Base-by-base conservation (phyloP, 768 basidiomycete species). In the Boletus reticulatus region DNA sequence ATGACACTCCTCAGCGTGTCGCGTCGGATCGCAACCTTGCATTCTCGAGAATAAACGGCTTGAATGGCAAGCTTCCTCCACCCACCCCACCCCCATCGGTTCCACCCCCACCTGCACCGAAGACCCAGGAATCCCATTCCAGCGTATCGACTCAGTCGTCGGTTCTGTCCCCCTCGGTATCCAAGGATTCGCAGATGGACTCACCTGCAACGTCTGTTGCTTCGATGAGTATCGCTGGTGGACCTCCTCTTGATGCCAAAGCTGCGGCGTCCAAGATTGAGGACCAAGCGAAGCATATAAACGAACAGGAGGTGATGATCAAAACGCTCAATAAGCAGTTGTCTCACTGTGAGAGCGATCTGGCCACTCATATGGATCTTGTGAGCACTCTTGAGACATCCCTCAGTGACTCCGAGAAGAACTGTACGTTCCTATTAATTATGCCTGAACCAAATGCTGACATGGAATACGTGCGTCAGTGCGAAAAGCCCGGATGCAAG, bases 291-390 rank as follows among this genome's bases (percentile, higher is more conserved):
- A 89, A 87, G 64, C 84, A 82, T 44, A 74, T 94, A 37, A 89
- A 84, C 13, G 93, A 95, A 75, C 89, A 92, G 67, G 89, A 92
- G 62, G 83, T 80, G 48, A 94, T 93, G 88, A 92, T 96, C 75
- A 90, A 92, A 73, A 94, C 90, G 22, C 81, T 97, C 58, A 94
- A 94, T 73, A 94, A 96, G 71, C 93, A 94, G 71, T 70, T 97
- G 46, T 85, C 84, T n/a, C 94, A 96, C 69, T 94, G 92, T 66
- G 94, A 97, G 73, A 83, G 81, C 58, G 94, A 97, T 72, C 77
- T 95, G 59, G 90, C 94, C 62, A 86, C 89, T 27, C 92, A 95
- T 66, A 92, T 94, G 82, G 92, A 96, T 69, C 82, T 94, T 50
- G 92, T 94, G 58, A 80, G 76, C 58, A 90, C 87, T 11, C 79